Evolutionary conservation across 352 stramenopile genomes (phyloP), one percentile per base, ranked within the genome.

Genomic region (Phytophthora podocarpi): DNA sequence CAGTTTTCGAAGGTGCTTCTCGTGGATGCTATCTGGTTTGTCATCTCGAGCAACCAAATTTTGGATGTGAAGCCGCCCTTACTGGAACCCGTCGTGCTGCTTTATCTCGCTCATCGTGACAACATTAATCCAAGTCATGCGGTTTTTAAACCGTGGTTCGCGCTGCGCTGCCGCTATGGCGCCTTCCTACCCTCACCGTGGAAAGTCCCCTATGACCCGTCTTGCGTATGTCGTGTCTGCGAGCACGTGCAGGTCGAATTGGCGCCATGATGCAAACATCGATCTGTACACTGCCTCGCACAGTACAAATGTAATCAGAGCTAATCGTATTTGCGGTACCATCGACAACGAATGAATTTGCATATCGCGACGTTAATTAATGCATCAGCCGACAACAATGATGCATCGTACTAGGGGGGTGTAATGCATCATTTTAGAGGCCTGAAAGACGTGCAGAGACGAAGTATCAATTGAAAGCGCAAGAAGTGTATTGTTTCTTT

Each of bases 91-190:
- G 79, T 90, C 8, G 63, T 90, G 24, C 58, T 88, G 18, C 63
- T 90, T 24, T 89, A 82, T 36, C 75, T 89, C 8, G 70, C 76
- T 9, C 81, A 90, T 32, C 73, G 75, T 13, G 79, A 90, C 64
- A 86, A 83, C 41, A 87, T 90, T 48, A 83, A 90, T 56, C 70
- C 78, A n/a, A 68, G 58, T 21, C 77, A 87, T 43, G 5, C 52
- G 0, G 61, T 70, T 18, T 87, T 67, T 59, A 81, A 83, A 61
- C 59, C 69, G 18, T 87, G 78, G 77, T 88, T 89, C 36, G 81
- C 81, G n/a, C 43, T 90, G 31, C 81, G 81, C 15, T 90, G 81
- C 40, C 72, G 82, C 42, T 87, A 87, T 62, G 79, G 79, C 13
- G 46, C 60, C 23, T 70, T 70, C 41, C 56, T 90, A 7, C 45